A percentile compares a stretch with the other conserved stretches of the same genome.
Conservation (phyloP, 768 basidiomycete species). For the Xerocomus brunneocitrinus region DNA sequence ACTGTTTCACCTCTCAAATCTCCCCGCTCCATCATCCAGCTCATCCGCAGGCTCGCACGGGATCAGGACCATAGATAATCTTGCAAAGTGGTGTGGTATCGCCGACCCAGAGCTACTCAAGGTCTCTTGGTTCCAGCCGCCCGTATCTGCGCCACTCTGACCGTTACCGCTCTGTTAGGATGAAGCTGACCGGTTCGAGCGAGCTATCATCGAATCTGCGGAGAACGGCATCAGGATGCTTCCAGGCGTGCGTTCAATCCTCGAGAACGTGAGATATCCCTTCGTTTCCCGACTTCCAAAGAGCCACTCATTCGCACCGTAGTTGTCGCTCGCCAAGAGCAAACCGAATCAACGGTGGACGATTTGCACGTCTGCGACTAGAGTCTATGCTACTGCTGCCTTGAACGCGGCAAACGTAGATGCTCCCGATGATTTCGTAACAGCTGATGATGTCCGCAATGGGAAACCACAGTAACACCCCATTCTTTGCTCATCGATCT, state of each 20-base stretch:
- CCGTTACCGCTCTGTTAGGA: constrained; percentile 34
- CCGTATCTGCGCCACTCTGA: neutral
- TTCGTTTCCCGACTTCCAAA: neutral
- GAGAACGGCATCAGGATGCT: constrained; percentile 60
- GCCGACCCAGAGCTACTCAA: constrained; percentile 63
- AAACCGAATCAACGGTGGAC: constrained; percentile 70
- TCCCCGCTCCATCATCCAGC: neutral
- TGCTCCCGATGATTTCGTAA: constrained; percentile 70
- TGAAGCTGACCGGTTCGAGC: constrained; percentile 76
- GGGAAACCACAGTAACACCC: constrained; percentile 71
- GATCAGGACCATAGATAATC: constrained; percentile 78
- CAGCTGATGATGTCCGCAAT: constrained; percentile 73
- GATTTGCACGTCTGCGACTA: constrained; percentile 84
- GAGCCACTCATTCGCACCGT: constrained; percentile 3
- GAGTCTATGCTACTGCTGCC: constrained; percentile 67
- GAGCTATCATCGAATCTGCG: constrained; percentile 66
- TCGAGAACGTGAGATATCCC: constrained; percentile 45
- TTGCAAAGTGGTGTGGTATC: constrained; percentile 66
- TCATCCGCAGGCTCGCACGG: constrained; percentile 63
- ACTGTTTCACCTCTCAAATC: constrained; percentile 20
- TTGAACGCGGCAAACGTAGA: constrained; percentile 62
- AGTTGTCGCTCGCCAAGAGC: constrained; percentile 28
- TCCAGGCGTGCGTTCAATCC: constrained; percentile 62
- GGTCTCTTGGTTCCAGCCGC: constrained; percentile 35
- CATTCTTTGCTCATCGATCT: neutral